Conservation (phyloP, 768 basidiomycete genomes). For the Leccinum subtestaceum region DNA sequence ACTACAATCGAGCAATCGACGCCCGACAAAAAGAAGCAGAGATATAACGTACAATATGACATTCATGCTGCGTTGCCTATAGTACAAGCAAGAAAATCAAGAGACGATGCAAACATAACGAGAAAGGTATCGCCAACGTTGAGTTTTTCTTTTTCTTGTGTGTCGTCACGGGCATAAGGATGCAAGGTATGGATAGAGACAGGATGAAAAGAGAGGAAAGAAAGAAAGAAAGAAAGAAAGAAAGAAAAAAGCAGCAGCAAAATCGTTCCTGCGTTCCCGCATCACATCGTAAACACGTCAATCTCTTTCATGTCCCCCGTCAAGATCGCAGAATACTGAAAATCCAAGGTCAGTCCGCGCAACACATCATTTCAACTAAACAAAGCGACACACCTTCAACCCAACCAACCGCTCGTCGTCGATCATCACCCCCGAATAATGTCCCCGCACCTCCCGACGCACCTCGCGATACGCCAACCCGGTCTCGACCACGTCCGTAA, state of each 20-base stretch:
- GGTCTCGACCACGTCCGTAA: constrained; percentile 26
- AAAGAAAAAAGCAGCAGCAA: not conserved
- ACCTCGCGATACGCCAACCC: constrained; percentile 33
- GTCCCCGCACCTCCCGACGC: constrained; percentile 18
- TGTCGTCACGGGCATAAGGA: not conserved
- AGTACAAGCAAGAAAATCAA: not conserved
- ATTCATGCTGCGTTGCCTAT: not conserved
- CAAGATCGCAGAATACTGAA: constrained; percentile 27
- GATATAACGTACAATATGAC: not conserved
- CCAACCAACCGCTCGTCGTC: constrained; percentile 42
- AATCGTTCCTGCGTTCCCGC: no score
- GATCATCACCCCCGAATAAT: constrained; percentile 42
- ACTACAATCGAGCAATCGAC: not conserved
- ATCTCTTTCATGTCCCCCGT: constrained; percentile 34
- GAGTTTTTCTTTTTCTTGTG: not conserved
- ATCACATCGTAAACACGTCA: constrained; percentile 34
- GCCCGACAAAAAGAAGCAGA: not conserved
- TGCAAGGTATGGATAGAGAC: not conserved
- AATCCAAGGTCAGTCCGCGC: not conserved
- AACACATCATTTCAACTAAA: not conserved
- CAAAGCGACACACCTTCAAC: constrained; percentile 32
- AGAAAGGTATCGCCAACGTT: not conserved
- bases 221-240: no score
- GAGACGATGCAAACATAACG: not conserved
- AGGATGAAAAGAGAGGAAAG: not conserved